A percentile compares a stretch with the other conserved stretches of the same genome.
phyloP scores from a whole-genome alignment of 1,284 basidiomycete species.

The Cryptococcus sp. region DNA sequence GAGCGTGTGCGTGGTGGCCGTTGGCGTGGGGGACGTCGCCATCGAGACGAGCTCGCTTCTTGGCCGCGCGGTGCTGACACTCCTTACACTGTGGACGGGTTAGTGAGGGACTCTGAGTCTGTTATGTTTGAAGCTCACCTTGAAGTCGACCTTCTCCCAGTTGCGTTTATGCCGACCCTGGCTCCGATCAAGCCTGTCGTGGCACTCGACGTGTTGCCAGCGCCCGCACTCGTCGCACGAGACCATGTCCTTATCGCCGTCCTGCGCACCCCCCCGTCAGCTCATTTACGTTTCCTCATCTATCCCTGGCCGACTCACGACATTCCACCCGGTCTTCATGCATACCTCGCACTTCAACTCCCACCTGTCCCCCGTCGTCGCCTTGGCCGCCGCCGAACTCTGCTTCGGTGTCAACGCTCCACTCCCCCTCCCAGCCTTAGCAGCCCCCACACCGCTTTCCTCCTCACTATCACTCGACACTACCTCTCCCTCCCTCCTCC shows the following conservation, averaged over 20 bases:
- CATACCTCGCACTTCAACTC: constrained; percentile 55
- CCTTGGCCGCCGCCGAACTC: constrained; percentile 1
- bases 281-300: not conserved
- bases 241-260: constrained; percentile 52
- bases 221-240: constrained; percentile 55
- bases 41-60: constrained; percentile 23
- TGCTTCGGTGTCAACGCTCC: constrained; percentile 1
- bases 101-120: not conserved
- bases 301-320: constrained; percentile 33
- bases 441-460: constrained; percentile 1
- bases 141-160: constrained; percentile 50
- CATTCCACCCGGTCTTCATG: constrained; percentile 50
- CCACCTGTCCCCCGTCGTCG: constrained; percentile 45
- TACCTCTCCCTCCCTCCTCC: constrained; percentile 34
- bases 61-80: constrained; percentile 25
- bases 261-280: constrained; percentile 21
- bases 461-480: constrained; percentile 20
- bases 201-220: constrained; percentile 52
- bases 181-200: constrained; percentile 39
- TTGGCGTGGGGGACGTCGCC: not conserved
- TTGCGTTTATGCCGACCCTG: constrained; percentile 37
- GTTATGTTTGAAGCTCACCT: constrained; percentile 21
- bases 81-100: constrained; percentile 36
- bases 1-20: not conserved
- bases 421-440: not conserved